Conservation (phyloP, 352 stramenopile species). For the Phytophthora boehmeriae region DNA sequence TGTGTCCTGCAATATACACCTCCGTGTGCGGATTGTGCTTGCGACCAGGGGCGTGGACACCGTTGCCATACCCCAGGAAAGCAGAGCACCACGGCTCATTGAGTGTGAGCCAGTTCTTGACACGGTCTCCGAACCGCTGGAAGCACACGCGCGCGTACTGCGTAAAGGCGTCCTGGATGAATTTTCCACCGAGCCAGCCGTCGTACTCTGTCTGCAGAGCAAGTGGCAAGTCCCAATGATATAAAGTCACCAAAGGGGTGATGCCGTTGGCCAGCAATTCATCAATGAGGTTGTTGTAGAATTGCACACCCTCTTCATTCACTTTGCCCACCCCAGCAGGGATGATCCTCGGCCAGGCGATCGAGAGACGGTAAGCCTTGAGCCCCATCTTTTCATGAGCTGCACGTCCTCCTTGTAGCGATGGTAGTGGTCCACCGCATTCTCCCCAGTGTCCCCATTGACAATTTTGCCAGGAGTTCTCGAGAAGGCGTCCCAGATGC, state of each 20-base stretch:
- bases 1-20: constrained; percentile 85
- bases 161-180: constrained; percentile 69
- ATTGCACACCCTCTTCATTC: constrained; percentile 87
- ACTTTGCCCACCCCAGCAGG: constrained; percentile 71
- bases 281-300: constrained; percentile 93
- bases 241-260: constrained; percentile 92
- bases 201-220: constrained; percentile 82
- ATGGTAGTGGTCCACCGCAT: constrained; percentile 93
- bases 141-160: constrained; percentile 91
- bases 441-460: constrained; percentile 81
- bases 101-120: constrained; percentile 94
- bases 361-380: constrained; percentile 90
- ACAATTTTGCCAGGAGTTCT: constrained; percentile 60
- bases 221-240: constrained; percentile 96
- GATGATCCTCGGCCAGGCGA: constrained; percentile 93
- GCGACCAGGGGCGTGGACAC: constrained; percentile 81
- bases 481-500: constrained; percentile 93
- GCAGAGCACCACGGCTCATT: constrained; percentile 92
- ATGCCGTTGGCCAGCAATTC: constrained; percentile 85
- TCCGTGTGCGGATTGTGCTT: constrained; percentile 54
- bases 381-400: constrained; percentile 92
- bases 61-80: constrained; percentile 87
- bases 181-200: constrained; percentile 57
- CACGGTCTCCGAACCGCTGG: constrained; percentile 88
- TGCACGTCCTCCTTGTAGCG: constrained; percentile 88